phyloP scores from a whole-genome alignment of 2,329 filamentous ascomycete genomes.

The Penicillium decumbens region DNA sequence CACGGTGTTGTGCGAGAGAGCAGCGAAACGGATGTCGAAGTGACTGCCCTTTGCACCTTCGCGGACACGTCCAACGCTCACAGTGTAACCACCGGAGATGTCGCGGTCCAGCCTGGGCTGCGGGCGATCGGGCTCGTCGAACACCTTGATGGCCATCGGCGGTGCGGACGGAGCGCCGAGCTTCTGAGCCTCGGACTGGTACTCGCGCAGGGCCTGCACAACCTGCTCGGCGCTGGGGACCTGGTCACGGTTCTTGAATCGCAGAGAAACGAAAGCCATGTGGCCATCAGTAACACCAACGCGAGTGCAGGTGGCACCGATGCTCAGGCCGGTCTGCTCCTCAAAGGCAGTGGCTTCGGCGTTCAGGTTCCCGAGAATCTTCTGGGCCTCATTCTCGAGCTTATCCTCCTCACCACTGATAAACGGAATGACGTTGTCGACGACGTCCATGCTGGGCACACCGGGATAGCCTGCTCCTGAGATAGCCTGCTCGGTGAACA shows the following conservation, averaged over 20 bases:
- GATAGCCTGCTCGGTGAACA: slow-evolving; percentile 93
- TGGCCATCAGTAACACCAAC: slow-evolving; percentile 95
- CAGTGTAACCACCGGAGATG: slow-evolving; percentile 77
- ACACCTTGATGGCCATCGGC: slow-evolving; percentile 72
- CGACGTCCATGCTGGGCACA: slow-evolving; percentile 84
- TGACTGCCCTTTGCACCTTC: slow-evolving; percentile 76
- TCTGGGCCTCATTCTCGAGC: slow-evolving; percentile 87
- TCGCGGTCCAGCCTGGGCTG: slow-evolving; percentile 89
- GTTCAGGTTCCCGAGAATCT: slow-evolving; percentile 80
- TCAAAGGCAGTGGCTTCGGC: slow-evolving; percentile 67
- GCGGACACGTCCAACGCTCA: slow-evolving; percentile 81
- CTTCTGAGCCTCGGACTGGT: slow-evolving; percentile 74
- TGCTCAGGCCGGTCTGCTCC: slow-evolving; percentile 67
- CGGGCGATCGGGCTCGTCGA: slow-evolving; percentile 83
- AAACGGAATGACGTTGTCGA: slow-evolving; percentile 93
- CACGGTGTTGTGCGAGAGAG: slow-evolving; percentile 84
- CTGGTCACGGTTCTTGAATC: slow-evolving; percentile 66
- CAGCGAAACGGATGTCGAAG: slow-evolving; percentile 93
- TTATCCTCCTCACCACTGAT: slow-evolving; percentile 95
- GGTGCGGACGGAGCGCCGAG: slow-evolving; percentile 87
- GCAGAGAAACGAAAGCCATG: slow-evolving; percentile 85
- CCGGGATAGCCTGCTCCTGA: slow-evolving; percentile 70
- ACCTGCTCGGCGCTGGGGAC: slow-evolving; percentile 71
- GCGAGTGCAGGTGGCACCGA: slow-evolving; percentile 86
- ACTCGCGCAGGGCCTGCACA: slow-evolving; percentile 71